Conservation (phyloP, 768 basidiomycete genomes). For the Lentinus tigrinus region DNA sequence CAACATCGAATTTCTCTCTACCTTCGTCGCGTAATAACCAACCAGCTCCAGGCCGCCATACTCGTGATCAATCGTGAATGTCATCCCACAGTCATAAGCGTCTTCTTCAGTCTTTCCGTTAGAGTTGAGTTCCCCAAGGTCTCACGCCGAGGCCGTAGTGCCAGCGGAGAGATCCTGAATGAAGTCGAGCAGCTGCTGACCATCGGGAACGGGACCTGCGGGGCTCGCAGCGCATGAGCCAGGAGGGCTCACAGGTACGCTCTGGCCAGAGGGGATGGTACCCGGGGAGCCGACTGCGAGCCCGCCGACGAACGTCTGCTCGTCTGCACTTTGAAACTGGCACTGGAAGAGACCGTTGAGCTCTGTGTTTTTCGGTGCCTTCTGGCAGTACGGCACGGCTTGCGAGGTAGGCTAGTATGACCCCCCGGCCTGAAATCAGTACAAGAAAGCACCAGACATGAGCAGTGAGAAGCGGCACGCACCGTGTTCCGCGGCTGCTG, state of each 20-base stretch:
- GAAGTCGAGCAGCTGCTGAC: constrained; percentile 35
- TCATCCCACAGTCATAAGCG: too few relatives aligned
- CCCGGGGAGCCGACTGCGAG: constrained; percentile 41
- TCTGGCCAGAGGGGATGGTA: constrained; percentile 54
- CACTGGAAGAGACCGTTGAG: constrained; percentile 58
- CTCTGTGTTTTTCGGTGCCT: constrained; percentile 49
- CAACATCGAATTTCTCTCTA: too few relatives aligned
- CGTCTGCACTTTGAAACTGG: constrained; percentile 50
- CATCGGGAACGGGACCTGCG: constrained; percentile 47
- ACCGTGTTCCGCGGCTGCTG: constrained; percentile 61
- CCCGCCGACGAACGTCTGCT: constrained; percentile 44
- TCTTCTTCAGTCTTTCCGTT: too few relatives aligned
- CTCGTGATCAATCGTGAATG: too few relatives aligned
- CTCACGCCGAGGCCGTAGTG: too few relatives aligned
- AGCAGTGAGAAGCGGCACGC: too few relatives aligned
- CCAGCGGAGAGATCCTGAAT: constrained; percentile 21
- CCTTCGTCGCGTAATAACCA: too few relatives aligned
- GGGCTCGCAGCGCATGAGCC: constrained; percentile 56
- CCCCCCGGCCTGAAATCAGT: not conserved
- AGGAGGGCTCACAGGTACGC: constrained; percentile 38
- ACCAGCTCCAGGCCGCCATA: too few relatives aligned
- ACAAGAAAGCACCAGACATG: not conserved
- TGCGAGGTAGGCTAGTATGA: constrained; percentile 17
- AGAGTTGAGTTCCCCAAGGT: too few relatives aligned
- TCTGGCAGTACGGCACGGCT: constrained; percentile 52